These are phyloP conservation scores for Cytospora schulzeri DNA, from an alignment of 2,329 filamentous ascomycete species.

Conservation along the genomic window DNA sequence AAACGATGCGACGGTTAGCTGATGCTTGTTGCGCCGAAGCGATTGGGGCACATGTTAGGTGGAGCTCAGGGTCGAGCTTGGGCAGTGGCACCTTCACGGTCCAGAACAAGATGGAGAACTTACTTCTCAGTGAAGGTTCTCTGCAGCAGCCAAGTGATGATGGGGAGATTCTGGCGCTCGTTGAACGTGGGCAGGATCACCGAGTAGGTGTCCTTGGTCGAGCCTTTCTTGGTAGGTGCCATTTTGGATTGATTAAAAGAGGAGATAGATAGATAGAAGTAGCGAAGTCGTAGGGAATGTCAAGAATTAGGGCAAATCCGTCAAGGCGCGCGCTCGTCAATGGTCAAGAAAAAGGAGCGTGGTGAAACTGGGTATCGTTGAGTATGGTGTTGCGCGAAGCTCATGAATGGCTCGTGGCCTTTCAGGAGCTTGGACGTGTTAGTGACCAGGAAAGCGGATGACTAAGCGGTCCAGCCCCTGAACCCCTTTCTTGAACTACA, in stretches of 20 bases:
- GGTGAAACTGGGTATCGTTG: slow-evolving; percentile 16
- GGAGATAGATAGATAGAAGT: slow-evolving; percentile 1
- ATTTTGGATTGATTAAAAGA: slow-evolving; percentile 39
- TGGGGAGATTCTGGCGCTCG: slow-evolving; percentile 94
- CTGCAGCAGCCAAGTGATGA: slow-evolving; percentile 92
- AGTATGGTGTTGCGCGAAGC: background rate
- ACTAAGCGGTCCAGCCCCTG: background rate
- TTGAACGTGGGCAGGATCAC: slow-evolving; percentile 98
- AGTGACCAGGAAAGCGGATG: background rate
- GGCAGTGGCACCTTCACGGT: background rate
- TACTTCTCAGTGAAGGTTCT: slow-evolving; percentile 89
- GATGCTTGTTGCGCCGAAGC: background rate
- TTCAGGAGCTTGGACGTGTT: slow-evolving; percentile 18
- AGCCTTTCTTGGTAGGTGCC: slow-evolving; percentile 47
- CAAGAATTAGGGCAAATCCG: slow-evolving; percentile 22
- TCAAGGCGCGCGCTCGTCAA: slow-evolving; percentile 18
- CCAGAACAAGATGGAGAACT: slow-evolving; percentile 33
- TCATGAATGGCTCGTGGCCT: slow-evolving; percentile 19
- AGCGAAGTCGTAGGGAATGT: slow-evolving; percentile 25
- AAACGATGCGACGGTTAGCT: background rate
- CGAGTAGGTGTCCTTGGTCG: slow-evolving; percentile 78
- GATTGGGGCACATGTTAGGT: background rate
- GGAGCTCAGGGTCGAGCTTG: background rate
- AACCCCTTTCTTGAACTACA: background rate
- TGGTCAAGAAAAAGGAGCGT: slow-evolving; percentile 22